These are phyloP conservation scores for Capillidium rhysosporum DNA, from an alignment of 371 early-diverging fungal genomes.

Conservation along the genomic window DNA sequence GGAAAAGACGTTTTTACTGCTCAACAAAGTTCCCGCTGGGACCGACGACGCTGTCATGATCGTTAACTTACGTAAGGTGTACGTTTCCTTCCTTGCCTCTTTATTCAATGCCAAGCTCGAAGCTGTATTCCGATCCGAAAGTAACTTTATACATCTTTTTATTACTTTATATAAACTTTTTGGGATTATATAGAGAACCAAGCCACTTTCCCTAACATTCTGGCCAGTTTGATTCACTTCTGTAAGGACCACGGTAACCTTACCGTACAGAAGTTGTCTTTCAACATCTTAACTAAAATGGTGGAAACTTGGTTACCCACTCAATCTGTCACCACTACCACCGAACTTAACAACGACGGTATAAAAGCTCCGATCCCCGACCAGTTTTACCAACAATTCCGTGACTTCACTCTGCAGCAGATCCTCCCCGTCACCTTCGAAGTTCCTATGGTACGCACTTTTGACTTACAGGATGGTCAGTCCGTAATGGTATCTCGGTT, in stretches of 20 bases:
- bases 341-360: slow-evolving; percentile 9
- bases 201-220: slow-evolving; percentile 42
- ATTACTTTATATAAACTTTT: neutral
- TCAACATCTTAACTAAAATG: slow-evolving; percentile 59
- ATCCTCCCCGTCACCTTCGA: slow-evolving; percentile 60
- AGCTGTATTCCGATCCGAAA: slow-evolving; percentile 47
- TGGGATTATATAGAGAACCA: slow-evolving; percentile 33
- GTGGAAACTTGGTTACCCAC: slow-evolving; percentile 65
- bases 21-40: slow-evolving; percentile 64
- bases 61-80: slow-evolving; percentile 56
- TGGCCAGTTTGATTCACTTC: slow-evolving; percentile 58
- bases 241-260: slow-evolving; percentile 23
- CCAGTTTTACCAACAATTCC: slow-evolving; percentile 25
- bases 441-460: slow-evolving; percentile 53
- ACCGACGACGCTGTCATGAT: slow-evolving; percentile 71
- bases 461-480: slow-evolving; percentile 64
- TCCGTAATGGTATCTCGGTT: slow-evolving; percentile 29
- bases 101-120: slow-evolving; percentile 66
- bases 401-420: slow-evolving; percentile 57
- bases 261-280: slow-evolving; percentile 58
- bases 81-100: slow-evolving; percentile 58
- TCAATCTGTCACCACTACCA: too few species aligned
- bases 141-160: slow-evolving; percentile 19
- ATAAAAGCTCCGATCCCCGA: slow-evolving; percentile 9
- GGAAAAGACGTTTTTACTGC: slow-evolving; percentile 58